Evolutionary conservation across 257 asterid species (phyloP).

Genomic region (Ajuga chamaepitys): DNA sequence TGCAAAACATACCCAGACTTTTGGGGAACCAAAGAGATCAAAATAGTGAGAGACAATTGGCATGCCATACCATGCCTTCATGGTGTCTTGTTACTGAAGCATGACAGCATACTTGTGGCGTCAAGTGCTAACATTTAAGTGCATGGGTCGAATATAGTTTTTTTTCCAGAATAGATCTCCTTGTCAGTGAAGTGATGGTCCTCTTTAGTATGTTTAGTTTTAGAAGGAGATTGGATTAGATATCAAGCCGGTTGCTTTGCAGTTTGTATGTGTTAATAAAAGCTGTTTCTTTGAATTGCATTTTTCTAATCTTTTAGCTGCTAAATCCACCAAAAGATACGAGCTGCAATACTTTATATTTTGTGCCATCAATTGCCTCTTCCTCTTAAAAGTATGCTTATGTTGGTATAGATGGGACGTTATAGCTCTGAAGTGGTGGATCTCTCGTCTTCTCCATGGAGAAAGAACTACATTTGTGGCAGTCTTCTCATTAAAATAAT

Average conservation of each 20-base stretch:
- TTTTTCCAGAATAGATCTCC: not conserved
- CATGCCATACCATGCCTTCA: not conserved
- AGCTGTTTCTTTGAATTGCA: not conserved
- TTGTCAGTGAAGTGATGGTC: not conserved
- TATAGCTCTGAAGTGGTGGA: not conserved
- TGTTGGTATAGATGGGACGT: not conserved
- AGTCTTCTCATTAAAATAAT: not conserved
- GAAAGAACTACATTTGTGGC: not conserved
- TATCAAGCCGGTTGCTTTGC: not conserved
- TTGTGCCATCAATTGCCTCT: not conserved
- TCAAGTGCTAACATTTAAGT: not conserved
- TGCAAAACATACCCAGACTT: not conserved
- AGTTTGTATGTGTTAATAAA: not conserved
- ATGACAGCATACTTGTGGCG: not conserved
- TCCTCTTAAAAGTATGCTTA: not conserved
- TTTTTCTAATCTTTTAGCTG: conserved; percentile 3
- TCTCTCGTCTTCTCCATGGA: not conserved
- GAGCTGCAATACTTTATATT: not conserved
- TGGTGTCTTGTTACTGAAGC: too few species aligned
- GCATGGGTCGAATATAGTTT: not conserved
- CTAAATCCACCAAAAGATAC: not conserved
- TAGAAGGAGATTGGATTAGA: not conserved
- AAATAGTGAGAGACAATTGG: not conserved
- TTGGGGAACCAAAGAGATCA: conserved; percentile 7
- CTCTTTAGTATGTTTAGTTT: not conserved